Percentiles rank a stretch among this genome's conserved stretches.
phyloP scores from a whole-genome alignment of 2,329 filamentous ascomycete species.

The Huntiella moniliformis region DNA sequence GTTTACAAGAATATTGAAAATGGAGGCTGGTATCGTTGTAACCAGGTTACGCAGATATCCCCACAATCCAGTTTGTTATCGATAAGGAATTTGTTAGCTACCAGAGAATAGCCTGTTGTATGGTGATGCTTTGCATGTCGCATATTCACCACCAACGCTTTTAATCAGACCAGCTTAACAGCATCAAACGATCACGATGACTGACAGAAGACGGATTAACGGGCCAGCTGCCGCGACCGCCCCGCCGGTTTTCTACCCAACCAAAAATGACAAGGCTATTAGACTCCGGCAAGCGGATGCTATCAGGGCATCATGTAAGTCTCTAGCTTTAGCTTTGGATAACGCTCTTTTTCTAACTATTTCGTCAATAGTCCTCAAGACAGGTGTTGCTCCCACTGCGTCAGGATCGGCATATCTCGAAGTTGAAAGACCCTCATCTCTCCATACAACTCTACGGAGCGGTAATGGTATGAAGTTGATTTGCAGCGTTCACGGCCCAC shows the following conservation, averaged over 20 bases:
- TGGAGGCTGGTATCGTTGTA: not conserved
- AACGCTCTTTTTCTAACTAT: not conserved
- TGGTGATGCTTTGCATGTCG: too few species aligned
- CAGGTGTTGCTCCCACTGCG: conserved; percentile 78
- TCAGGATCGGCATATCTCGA: conserved; percentile 83
- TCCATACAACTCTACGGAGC: conserved; percentile 26
- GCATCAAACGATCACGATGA: conserved; percentile 29
- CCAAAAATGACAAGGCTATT: conserved; percentile 23
- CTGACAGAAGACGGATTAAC: conserved; percentile 79
- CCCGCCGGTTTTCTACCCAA: conserved; percentile 50
- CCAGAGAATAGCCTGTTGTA: too few species aligned
- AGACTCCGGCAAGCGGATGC: conserved; percentile 46
- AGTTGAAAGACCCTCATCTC: conserved; percentile 24
- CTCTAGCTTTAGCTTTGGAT: not conserved
- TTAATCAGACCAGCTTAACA: not conserved
- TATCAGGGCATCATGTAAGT: conserved; percentile 71
- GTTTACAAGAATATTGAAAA: not conserved
- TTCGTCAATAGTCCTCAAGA: conserved; percentile 54
- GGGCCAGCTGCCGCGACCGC: conserved; percentile 61
- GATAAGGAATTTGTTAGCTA: not conserved
- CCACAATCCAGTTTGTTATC: not conserved
- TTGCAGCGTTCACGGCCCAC: conserved; percentile 83
- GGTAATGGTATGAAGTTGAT: conserved; percentile 69
- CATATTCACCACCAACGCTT: too few species aligned
- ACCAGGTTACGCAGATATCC: not conserved